These are phyloP conservation scores for Coemansia pectinata DNA, from an alignment of 192 early-diverging fungal species.

Conservation along the genomic window DNA sequence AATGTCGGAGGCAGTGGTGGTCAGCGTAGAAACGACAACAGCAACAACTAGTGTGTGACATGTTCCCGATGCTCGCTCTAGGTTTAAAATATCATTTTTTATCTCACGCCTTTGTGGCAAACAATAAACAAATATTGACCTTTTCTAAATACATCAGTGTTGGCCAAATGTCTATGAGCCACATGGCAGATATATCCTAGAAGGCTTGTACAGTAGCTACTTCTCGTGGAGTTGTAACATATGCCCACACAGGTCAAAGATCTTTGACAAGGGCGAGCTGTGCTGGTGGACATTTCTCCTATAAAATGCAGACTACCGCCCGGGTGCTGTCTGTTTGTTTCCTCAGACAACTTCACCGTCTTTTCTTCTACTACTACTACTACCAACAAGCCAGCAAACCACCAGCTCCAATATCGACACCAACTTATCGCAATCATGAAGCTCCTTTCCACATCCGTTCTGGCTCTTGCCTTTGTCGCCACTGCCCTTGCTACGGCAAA, in stretches of 20 bases:
- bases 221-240: background rate
- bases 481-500: background rate
- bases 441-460: background rate
- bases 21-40: conserved; percentile 20
- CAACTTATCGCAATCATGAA: background rate
- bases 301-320: background rate
- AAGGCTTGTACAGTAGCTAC: background rate
- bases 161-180: background rate
- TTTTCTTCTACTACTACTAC: background rate
- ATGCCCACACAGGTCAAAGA: background rate
- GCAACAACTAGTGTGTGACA: background rate
- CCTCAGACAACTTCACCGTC: background rate
- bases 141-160: background rate
- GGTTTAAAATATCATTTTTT: conserved; percentile 8
- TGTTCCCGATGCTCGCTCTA: background rate
- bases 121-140: background rate
- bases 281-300: background rate
- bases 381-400: background rate
- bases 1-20: conserved; percentile 16
- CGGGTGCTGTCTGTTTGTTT: background rate
- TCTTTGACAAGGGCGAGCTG: background rate
- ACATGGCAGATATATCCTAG: background rate
- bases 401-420: background rate
- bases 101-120: background rate
- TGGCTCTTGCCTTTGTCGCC: background rate